These are phyloP conservation scores for Coemansia sp. DNA, from an alignment of 192 early-diverging fungal species.

Conservation along the genomic window DNA sequence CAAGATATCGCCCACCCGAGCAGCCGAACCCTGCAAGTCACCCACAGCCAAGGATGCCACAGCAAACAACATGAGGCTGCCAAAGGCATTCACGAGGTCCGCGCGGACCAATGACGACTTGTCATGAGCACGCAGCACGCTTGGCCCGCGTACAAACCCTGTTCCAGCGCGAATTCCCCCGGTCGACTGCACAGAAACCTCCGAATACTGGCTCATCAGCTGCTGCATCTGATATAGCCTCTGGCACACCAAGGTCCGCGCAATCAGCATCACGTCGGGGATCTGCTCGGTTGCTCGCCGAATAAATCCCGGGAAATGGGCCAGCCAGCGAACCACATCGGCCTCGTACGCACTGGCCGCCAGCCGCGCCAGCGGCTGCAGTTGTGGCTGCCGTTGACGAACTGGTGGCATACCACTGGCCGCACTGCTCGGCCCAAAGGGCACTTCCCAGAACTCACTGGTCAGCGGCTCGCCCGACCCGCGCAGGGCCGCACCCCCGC, in stretches of 20 bases:
- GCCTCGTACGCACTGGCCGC: slow-evolving; percentile 21
- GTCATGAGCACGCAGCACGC: background rate
- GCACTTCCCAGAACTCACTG: slow-evolving; percentile 27
- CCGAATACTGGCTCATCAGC: slow-evolving; percentile 47
- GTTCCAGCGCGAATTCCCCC: no score
- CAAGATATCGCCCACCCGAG: background rate
- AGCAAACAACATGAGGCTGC: slow-evolving; percentile 34
- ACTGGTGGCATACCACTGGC: background rate
- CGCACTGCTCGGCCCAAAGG: slow-evolving; percentile 11
- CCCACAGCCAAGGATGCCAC: slow-evolving; percentile 28
- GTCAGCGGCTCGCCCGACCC: slow-evolving; percentile 2
- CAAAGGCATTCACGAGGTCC: slow-evolving; percentile 30
- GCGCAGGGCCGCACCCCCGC: background rate
- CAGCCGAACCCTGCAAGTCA: background rate
- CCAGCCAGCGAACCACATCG: slow-evolving; percentile 30
- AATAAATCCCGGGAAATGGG: slow-evolving; percentile 30
- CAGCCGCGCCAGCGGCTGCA: slow-evolving; percentile 22
- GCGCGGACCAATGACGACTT: slow-evolving; percentile 1
- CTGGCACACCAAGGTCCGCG: slow-evolving; percentile 42
- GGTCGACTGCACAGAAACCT: slow-evolving; percentile 22
- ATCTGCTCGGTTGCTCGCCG: slow-evolving; percentile 34
- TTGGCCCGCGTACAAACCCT: no score
- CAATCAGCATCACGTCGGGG: slow-evolving; percentile 35
- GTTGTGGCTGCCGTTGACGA: background rate
- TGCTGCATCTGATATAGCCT: slow-evolving; percentile 48